A percentile compares a stretch with the other conserved stretches of the same genome.
These are phyloP conservation scores for Yarrowia deformans DNA, from an alignment of 805 yeast species.

Conservation along the genomic window DNA sequence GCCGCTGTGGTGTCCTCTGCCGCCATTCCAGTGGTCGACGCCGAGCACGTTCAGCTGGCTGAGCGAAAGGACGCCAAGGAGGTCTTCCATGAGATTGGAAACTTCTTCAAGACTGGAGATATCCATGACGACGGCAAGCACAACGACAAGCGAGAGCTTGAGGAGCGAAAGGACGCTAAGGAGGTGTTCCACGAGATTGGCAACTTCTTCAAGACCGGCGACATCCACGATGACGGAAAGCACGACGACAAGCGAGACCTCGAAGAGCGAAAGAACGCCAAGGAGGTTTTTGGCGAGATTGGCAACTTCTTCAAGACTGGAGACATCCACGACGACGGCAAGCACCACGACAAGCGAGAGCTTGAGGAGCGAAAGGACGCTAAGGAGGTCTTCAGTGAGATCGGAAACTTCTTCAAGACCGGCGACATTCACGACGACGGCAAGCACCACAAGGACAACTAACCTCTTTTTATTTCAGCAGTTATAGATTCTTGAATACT, in stretches of 20 bases:
- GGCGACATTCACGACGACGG: slow-evolving; percentile 13
- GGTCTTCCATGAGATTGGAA: slow-evolving; percentile 18
- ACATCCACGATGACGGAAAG: slow-evolving; percentile 21
- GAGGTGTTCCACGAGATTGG: slow-evolving; percentile 15
- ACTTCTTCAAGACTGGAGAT: slow-evolving; percentile 31
- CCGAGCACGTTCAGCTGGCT: slow-evolving; percentile 17
- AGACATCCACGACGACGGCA: slow-evolving; percentile 9
- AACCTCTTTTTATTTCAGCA: background rate
- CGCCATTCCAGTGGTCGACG: slow-evolving; percentile 16
- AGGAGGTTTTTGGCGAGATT: slow-evolving; percentile 1
- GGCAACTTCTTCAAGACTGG: slow-evolving; percentile 32
- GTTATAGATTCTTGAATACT: slow-evolving; percentile 22
- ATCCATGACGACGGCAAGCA: slow-evolving; percentile 22
- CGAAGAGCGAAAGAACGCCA: slow-evolving; percentile 5
- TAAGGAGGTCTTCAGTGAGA: background rate
- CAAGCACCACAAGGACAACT: slow-evolving; percentile 18
- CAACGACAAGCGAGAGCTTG: slow-evolving; percentile 11
- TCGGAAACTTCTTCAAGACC: slow-evolving; percentile 14
- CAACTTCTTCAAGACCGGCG: slow-evolving; percentile 30
- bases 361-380: too few relatives aligned
- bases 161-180: slow-evolving; percentile 13
- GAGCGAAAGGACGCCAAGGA: slow-evolving; percentile 31
- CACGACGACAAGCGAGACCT: slow-evolving; percentile 2
- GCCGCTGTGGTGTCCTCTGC: slow-evolving; percentile 22
- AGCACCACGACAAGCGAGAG: too few relatives aligned